phyloP scores from a whole-genome alignment of 805 yeast genomes.

The Ogataea neopini region DNA sequence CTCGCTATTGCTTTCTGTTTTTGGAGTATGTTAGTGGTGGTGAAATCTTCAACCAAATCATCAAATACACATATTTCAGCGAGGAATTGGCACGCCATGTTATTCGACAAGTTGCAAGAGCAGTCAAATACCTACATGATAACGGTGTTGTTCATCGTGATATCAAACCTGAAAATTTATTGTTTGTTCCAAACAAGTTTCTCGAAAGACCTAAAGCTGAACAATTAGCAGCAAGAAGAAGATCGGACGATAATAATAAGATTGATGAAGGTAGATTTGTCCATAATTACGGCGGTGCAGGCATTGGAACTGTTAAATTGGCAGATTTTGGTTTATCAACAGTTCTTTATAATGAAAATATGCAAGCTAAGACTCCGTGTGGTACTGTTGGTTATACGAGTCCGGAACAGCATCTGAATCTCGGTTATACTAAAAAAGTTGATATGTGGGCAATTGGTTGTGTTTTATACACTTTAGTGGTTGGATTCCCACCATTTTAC shows the following conservation, averaged over 20 bases:
- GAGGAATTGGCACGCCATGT: constrained; percentile 74
- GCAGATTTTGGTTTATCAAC: constrained; percentile 76
- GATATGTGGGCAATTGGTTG: constrained; percentile 79
- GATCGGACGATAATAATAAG: constrained; percentile 60
- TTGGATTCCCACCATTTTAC: constrained; percentile 77
- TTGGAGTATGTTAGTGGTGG: constrained; percentile 76
- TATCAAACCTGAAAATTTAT: constrained; percentile 77
- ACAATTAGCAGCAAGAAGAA: constrained; percentile 45
- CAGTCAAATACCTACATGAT: constrained; percentile 70
- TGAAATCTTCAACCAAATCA: constrained; percentile 78
- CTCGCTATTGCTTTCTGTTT: constrained; percentile 57
- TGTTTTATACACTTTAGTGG: constrained; percentile 63
- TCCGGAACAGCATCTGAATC: constrained; percentile 65
- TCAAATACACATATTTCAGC: constrained; percentile 71
- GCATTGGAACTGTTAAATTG: constrained; percentile 61
- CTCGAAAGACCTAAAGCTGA: constrained; percentile 42
- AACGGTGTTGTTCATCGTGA: constrained; percentile 78
- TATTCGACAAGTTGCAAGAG: constrained; percentile 67
- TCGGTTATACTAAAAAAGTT: constrained; percentile 63
- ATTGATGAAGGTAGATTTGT: constrained; percentile 61
- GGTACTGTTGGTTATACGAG: constrained; percentile 79
- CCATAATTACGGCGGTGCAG: constrained; percentile 58
- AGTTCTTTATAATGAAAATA: constrained; percentile 43
- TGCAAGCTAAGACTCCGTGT: constrained; percentile 66
- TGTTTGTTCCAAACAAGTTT: constrained; percentile 58